Base-by-base conservation (phyloP, 1,139 yeast genomes). In the Taphrina flavorubra region DNA sequence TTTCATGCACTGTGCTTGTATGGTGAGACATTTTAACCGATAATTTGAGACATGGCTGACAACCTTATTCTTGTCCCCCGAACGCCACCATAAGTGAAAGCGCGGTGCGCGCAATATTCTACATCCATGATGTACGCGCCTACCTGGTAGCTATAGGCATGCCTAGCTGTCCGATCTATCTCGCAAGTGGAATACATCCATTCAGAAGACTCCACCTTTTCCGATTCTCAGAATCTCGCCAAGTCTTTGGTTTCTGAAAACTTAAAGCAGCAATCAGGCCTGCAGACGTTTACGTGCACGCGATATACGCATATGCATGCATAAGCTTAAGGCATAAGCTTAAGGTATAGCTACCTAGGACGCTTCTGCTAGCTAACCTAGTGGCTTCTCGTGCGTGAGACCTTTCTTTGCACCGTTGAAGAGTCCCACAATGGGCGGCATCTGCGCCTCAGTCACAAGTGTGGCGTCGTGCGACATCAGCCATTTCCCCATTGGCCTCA, bases 391-490 rank as follows among this genome's bases (percentile, higher is more conserved):
- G 42, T 39, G 42, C 14, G 6, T 39, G 42, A 39, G 31, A 25
- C 31, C 31, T 14, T 39, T 10, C 42, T 14, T 14, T 39, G 11
- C 42, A 39, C 42, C 42, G 11, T 14, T 14, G 6, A 39, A 39
- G 14, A 10, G 11, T 14, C 42, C 42, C 11, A 10, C 11, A 14
- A 39, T 39, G 11, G 11, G 11, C 42, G 11, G 14, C 42, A 10
- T 39, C 42, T 10, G 42, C 42, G 42, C 42, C 42, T 39, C 42
- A 39, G 42, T 39, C 42, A 39, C 42, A 39, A n/a, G 36, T 8
- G 53, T 11, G 53, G 53, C 53, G 53, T 18, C n/a, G 11, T 49
- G 53, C 36, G 36, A 49, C 51, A 49, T 49, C 36, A 49, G 53
- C 53, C 53, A 49, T 25, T 14, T 8, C 36, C 53, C 20, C 36